phyloP scores from a whole-genome alignment of 495 filamentous ascomycete species.

The Xanthoparmelia taractica region DNA sequence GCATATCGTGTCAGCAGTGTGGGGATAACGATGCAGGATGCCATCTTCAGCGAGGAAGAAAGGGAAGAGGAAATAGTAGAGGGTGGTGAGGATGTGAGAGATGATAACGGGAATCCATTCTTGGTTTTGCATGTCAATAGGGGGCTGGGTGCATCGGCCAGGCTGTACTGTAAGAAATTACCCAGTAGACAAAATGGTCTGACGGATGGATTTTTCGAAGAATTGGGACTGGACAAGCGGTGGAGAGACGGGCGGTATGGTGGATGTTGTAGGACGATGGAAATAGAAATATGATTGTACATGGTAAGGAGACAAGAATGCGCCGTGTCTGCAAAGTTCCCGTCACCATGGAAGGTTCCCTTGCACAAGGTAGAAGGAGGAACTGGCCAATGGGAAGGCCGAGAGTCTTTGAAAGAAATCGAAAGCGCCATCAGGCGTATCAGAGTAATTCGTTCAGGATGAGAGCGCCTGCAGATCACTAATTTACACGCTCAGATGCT shows the following conservation, averaged over 20 bases:
- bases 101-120: background rate
- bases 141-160: background rate
- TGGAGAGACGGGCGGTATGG: background rate
- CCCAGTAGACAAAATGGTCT: background rate
- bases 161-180: background rate
- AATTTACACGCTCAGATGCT: background rate
- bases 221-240: background rate
- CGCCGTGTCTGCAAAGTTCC: background rate
- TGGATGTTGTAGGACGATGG: background rate
- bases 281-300: background rate
- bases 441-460: background rate
- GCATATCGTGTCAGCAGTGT: background rate
- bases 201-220: background rate
- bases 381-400: background rate
- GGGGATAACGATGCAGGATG: background rate
- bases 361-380: background rate
- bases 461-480: background rate
- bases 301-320: background rate
- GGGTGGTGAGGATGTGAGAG: background rate
- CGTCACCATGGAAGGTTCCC: background rate
- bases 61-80: background rate
- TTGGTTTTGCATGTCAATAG: background rate
- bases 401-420: background rate
- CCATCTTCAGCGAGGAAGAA: background rate
- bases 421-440: background rate